Conservation (phyloP, 1,139 yeast species). For the Blastobotrys persicus region DNA sequence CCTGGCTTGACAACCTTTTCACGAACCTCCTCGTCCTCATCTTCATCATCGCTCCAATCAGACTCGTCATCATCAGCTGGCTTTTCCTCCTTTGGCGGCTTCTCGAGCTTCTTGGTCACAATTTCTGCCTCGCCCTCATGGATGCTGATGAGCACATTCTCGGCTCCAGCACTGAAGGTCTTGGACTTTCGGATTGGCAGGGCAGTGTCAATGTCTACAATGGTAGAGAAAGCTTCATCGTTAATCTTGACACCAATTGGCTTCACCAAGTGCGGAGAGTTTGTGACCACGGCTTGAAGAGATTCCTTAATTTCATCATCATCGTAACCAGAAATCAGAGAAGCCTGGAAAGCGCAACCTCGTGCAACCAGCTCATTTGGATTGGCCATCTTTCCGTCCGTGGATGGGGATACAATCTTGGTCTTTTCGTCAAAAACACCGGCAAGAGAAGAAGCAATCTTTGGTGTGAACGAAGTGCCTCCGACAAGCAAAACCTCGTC, state of each 20-base stretch:
- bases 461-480: constrained; percentile 91
- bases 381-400: constrained; percentile 72
- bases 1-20: constrained; percentile 76
- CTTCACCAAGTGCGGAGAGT: constrained; percentile 81
- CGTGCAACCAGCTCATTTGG: constrained; percentile 90
- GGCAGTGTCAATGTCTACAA: constrained; percentile 82
- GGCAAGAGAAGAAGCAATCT: constrained; percentile 73
- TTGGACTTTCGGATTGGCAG: constrained; percentile 84
- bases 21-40: constrained; percentile 74
- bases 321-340: constrained; percentile 79
- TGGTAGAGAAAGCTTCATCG: constrained; percentile 59
- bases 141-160: constrained; percentile 66
- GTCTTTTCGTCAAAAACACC: constrained; percentile 72
- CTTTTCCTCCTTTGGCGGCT: constrained; percentile 48
- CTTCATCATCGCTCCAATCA: constrained; percentile 54
- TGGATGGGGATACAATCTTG: constrained; percentile 69
- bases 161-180: constrained; percentile 56
- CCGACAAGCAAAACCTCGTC: constrained; percentile 92
- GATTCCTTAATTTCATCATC: constrained; percentile 84
- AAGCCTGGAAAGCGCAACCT: constrained; percentile 97
- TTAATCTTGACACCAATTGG: constrained; percentile 84
- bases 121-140: constrained; percentile 83
- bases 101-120: constrained; percentile 64
- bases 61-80: constrained; percentile 54
- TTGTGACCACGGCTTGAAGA: constrained; percentile 78